Conservation (phyloP, 192 early-diverging fungal genomes). For the Paraglomus occultum region DNA sequence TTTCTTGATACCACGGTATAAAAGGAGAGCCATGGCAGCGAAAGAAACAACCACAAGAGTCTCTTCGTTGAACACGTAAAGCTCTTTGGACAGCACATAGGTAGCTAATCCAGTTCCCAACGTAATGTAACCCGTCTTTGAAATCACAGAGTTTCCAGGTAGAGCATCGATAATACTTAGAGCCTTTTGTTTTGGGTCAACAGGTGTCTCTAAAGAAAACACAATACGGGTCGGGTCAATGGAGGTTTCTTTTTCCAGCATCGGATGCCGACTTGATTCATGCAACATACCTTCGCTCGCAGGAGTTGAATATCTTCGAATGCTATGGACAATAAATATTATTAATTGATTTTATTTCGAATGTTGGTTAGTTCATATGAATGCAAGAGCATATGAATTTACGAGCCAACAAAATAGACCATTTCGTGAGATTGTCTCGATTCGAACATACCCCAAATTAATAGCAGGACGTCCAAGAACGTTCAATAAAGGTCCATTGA, state of each 20-base stretch:
- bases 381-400: no score
- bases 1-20: constrained; percentile 80
- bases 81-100: constrained; percentile 93
- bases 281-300: neutral
- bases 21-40: constrained; percentile 73
- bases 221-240: neutral
- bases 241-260: neutral
- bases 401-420: no score
- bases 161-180: constrained; percentile 89
- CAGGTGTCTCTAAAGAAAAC: constrained; percentile 35
- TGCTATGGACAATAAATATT: neutral
- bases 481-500: no score
- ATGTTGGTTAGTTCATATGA: no score
- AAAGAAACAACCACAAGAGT: constrained; percentile 80
- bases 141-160: constrained; percentile 83
- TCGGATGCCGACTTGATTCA: neutral
- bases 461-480: no score
- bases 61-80: constrained; percentile 96
- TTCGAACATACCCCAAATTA: no score
- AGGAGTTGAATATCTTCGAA: neutral
- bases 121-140: constrained; percentile 89
- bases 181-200: constrained; percentile 81
- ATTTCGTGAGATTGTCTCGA: no score
- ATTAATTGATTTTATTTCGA: no score
- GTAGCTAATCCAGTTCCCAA: constrained; percentile 79